Evolutionary conservation across 2,329 filamentous ascomycete species (phyloP), one percentile per base, ranked within the genome.

Genomic region (Talaromyces sp.): DNA sequence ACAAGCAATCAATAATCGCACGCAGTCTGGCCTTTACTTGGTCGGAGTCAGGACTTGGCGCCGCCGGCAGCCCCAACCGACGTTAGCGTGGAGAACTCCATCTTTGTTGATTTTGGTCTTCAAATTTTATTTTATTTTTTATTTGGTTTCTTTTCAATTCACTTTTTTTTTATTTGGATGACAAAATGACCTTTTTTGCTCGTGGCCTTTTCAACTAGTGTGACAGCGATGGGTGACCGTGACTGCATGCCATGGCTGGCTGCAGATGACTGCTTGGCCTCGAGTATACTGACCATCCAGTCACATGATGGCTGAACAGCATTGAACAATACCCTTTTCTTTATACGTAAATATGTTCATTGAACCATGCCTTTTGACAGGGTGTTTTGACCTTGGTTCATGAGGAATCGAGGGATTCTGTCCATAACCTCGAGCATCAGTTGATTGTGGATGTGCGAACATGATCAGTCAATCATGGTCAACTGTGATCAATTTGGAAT

Each of bases 11-110:
- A n/a, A 32, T 11, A 32, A 32, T 32, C 31, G 31, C 31, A 32
- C n/a, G 11, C 21, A 46, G 43, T 46, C 43, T 35, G 35, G 56
- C 26, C 19, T 50, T 27, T 27, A 27, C 26, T 27, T 56, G n/a
- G n/a, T 56, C 53, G 56, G 56, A 2, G 8, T 58, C 49, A 50
- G 50, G 26, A 26, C 43, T 58, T 58, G 56, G 56, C 56, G 43
- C 27, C 56, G 43, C 27, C 43, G 54, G 54, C 43, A 24, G 43
- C 19, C 43, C 43, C 43, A 24, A 46, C 51, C 51, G 51, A 29
- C 31, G 21, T 31, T 54, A 29, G 26, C 51, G 51, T 35, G 51
- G 51, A 46, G 43, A 46, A 21, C 41, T 43, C 10, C 6, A 6
- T n/a, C 14, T 14, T 21, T 11, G n/a, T 46, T 19, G n/a, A 19